These are phyloP conservation scores for Moniliella sp. DNA, from an alignment of 1,284 basidiomycete genomes.

Conservation along the genomic window DNA sequence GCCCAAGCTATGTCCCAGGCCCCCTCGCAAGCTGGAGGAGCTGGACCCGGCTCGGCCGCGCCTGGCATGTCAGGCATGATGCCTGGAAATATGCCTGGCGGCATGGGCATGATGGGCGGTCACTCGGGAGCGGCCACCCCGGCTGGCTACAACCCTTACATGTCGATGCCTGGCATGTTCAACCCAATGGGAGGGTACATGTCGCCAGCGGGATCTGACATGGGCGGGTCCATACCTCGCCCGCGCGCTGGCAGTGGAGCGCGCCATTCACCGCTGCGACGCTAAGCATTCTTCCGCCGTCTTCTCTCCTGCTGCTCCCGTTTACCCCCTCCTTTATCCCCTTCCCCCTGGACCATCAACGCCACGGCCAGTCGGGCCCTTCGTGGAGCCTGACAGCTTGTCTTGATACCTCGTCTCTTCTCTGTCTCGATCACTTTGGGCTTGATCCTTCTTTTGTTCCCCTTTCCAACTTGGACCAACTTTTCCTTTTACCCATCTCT, in stretches of 20 bases:
- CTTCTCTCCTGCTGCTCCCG: too few relatives aligned
- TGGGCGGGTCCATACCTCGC: background rate
- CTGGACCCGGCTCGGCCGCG: background rate
- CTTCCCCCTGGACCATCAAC: too few relatives aligned
- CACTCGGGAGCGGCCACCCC: background rate
- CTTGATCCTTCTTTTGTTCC: too few relatives aligned
- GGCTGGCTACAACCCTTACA: background rate
- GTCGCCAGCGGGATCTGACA: too few relatives aligned
- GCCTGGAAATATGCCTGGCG: background rate
- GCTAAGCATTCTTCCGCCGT: background rate
- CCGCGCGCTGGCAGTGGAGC: background rate
- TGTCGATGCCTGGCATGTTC: background rate
- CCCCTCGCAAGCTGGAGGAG: background rate
- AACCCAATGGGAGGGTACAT: background rate
- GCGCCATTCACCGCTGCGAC: background rate
- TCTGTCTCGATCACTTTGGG: too few relatives aligned
- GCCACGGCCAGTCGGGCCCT: too few relatives aligned
- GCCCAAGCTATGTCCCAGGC: conserved; percentile 15
- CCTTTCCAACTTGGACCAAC: too few relatives aligned
- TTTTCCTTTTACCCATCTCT: too few relatives aligned
- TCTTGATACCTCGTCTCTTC: too few relatives aligned
- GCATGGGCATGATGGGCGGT: conserved; percentile 2
- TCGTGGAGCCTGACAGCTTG: too few relatives aligned
- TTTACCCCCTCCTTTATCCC: too few relatives aligned
- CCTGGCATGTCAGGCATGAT: background rate